These are phyloP conservation scores for Zhuliangozyma parablackwelliae DNA, from an alignment of 1,139 yeast genomes.

Conservation along the genomic window DNA sequence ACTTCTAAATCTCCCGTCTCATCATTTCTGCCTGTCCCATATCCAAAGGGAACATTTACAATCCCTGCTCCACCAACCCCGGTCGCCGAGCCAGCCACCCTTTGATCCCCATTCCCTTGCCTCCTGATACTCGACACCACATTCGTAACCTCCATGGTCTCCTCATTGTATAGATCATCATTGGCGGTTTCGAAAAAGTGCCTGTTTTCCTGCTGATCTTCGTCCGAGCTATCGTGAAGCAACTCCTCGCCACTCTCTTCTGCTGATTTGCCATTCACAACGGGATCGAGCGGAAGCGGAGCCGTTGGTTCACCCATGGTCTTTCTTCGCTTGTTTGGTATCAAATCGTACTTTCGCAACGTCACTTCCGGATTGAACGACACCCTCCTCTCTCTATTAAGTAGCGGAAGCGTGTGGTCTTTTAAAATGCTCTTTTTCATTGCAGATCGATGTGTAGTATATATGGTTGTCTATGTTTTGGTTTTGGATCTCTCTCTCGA, in stretches of 20 bases:
- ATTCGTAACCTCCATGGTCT: conserved; percentile 3
- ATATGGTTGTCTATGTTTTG: too few species aligned
- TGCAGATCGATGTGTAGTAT: not conserved
- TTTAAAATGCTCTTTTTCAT: conserved; percentile 23
- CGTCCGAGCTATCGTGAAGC: conserved; percentile 17
- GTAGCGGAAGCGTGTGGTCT: conserved; percentile 22
- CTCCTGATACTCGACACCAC: not conserved
- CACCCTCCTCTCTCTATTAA: conserved; percentile 44
- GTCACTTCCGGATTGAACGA: conserved; percentile 79
- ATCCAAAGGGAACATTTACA: too few species aligned
- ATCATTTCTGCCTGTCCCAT: too few species aligned
- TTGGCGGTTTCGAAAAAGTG: not conserved
- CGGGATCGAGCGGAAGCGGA: conserved; percentile 2
- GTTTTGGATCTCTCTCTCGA: too few species aligned
- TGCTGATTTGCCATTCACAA: not conserved
- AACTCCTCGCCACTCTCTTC: conserved; percentile 12
- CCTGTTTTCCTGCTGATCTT: conserved; percentile 5
- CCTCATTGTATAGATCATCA: conserved; percentile 1
- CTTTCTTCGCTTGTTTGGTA: conserved; percentile 37
- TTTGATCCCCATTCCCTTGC: too few species aligned
- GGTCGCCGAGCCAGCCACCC: too few species aligned
- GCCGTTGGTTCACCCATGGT: conserved; percentile 14
- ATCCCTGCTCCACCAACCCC: too few species aligned
- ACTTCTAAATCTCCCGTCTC: too few species aligned
- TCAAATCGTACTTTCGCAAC: conserved; percentile 56